Percentiles rank a stretch among this genome's conserved stretches.
Evolutionary conservation across 768 basidiomycete genomes (phyloP).

Genomic region (Sarcodon aspratus): DNA sequence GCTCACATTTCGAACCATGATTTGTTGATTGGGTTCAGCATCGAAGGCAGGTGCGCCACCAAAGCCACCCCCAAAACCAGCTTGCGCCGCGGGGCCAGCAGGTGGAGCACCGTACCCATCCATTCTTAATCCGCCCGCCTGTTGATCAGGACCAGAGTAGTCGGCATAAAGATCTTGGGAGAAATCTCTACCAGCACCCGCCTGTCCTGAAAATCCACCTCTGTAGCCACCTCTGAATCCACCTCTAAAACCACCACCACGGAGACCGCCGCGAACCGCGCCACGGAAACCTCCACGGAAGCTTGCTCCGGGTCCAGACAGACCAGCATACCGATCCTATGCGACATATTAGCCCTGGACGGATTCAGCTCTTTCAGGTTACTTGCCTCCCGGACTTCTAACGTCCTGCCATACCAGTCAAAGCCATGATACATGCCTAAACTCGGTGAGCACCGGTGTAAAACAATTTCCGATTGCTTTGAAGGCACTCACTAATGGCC

Average conservation of each 20-base stretch:
- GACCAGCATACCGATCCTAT: conserved; percentile 82
- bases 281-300: conserved; percentile 45
- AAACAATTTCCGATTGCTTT: neutral
- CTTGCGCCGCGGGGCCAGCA: conserved; percentile 19
- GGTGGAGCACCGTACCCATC: conserved; percentile 22
- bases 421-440: conserved; percentile 94
- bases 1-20: conserved; percentile 97
- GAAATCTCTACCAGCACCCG: conserved; percentile 51
- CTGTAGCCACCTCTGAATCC: conserved; percentile 44
- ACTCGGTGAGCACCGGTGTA: neutral
- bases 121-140: conserved; percentile 24
- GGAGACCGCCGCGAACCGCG: conserved; percentile 34
- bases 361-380: neutral
- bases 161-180: conserved; percentile 88
- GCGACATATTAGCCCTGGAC: neutral
- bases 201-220: conserved; percentile 37
- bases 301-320: conserved; percentile 47
- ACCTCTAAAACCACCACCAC: conserved; percentile 44
- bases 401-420: conserved; percentile 91
- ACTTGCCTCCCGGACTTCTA: conserved; percentile 90
- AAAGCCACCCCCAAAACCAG: conserved; percentile 23
- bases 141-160: conserved; percentile 81
- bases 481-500: conserved; percentile 67
- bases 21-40: conserved; percentile 89
- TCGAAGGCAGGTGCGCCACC: conserved; percentile 32